These are phyloP conservation scores for Scopulariopsis brevicaulis DNA, from an alignment of 2,329 filamentous ascomycete genomes.

Conservation along the genomic window DNA sequence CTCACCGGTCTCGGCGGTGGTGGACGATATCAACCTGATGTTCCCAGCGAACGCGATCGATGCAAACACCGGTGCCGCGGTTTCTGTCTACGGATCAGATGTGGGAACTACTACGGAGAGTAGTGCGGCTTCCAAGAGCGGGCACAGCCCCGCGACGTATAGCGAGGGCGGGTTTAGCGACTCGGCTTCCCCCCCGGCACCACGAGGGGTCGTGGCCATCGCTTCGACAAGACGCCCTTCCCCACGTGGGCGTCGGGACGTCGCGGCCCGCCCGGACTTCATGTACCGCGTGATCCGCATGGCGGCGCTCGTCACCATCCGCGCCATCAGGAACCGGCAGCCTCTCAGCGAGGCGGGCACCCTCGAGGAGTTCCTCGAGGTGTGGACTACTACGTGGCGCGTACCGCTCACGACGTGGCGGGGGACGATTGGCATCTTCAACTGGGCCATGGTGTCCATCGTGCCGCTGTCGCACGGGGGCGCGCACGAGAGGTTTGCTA, in stretches of 20 bases:
- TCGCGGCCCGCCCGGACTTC: slow-evolving; percentile 19
- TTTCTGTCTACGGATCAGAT: not conserved
- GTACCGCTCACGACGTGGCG: slow-evolving; percentile 34
- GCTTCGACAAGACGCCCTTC: not conserved
- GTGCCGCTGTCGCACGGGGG: slow-evolving; percentile 24
- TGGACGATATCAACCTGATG: slow-evolving; percentile 5
- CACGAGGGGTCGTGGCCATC: not conserved
- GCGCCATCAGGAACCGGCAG: slow-evolving; percentile 27
- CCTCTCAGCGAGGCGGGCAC: slow-evolving; percentile 29
- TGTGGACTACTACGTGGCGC: slow-evolving; percentile 36
- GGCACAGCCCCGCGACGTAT: not conserved
- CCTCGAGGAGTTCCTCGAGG: slow-evolving; percentile 23
- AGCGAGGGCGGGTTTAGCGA: not conserved
- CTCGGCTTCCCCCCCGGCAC: not conserved
- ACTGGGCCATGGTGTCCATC: slow-evolving; percentile 33
- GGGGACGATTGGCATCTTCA: slow-evolving; percentile 32
- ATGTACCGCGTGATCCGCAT: slow-evolving; percentile 35
- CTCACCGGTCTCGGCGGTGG: slow-evolving; percentile 7
- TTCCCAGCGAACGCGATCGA: slow-evolving; percentile 1
- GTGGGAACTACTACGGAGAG: not conserved
- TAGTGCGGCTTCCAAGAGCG: not conserved
- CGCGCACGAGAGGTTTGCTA: slow-evolving; percentile 30
- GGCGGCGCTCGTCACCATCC: slow-evolving; percentile 34
- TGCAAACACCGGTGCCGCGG: not conserved
- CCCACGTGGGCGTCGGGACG: not conserved